phyloP scores from a whole-genome alignment of 441 rosid species.

The Gossypium gossypioides region DNA sequence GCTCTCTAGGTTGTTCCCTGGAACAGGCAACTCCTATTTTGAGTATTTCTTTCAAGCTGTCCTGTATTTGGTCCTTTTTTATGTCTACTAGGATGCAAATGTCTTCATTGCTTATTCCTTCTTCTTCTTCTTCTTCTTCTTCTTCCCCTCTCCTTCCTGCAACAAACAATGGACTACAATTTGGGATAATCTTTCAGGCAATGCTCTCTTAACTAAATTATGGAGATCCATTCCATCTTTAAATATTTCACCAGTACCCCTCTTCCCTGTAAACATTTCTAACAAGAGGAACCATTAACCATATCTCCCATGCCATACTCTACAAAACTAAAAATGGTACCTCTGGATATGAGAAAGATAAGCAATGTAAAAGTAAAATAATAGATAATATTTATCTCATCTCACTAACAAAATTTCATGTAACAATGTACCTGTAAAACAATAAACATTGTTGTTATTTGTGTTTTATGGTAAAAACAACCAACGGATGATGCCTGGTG shows the following conservation, averaged over 20 bases:
- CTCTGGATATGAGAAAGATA: background rate
- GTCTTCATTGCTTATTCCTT: background rate
- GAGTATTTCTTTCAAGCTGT: background rate
- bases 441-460: background rate
- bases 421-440: background rate
- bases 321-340: background rate
- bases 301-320: constrained; percentile 1
- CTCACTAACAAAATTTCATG: background rate
- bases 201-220: background rate
- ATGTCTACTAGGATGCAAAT: background rate
- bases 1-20: background rate
- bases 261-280: constrained; percentile 4
- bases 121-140: background rate
- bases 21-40: constrained; percentile 4
- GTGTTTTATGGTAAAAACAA: background rate
- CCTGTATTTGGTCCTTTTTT: background rate
- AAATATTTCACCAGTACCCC: background rate
- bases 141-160: background rate
- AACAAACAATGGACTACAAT: background rate
- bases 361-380: background rate
- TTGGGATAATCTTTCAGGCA: background rate
- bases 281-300: background rate
- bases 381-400: background rate
- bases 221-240: background rate
- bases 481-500: background rate